A percentile compares a stretch with the other conserved stretches of the same genome.
Evolutionary conservation across 345 rosid genomes (phyloP).

Genomic region (Hevea brasiliensis): DNA sequence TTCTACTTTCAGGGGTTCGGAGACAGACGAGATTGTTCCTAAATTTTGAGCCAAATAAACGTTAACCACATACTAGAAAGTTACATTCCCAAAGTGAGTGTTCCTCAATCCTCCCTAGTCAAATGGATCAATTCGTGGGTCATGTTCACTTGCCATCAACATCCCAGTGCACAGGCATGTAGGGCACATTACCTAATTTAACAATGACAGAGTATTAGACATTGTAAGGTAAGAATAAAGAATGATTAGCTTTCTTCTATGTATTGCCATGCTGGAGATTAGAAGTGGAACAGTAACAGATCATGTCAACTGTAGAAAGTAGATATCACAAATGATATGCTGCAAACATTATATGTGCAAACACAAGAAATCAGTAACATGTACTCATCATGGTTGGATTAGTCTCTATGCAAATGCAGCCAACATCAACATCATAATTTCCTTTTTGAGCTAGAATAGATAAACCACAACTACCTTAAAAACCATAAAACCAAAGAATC

Average conservation of each 20-base stretch:
- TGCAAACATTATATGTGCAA: not conserved
- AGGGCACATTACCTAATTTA: constrained; percentile 78
- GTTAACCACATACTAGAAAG: not conserved
- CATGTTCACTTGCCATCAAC: constrained; percentile 81
- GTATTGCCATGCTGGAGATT: not conserved
- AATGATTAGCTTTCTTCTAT: not conserved
- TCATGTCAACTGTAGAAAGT: too few relatives aligned
- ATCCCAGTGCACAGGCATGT: constrained; percentile 89
- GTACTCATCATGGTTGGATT: not conserved
- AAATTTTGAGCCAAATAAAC: not conserved
- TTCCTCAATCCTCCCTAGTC: constrained; percentile 35
- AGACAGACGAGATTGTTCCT: not conserved
- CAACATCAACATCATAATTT: too few relatives aligned
- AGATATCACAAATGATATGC: not conserved
- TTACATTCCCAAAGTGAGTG: not conserved
- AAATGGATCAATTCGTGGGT: constrained; percentile 76
- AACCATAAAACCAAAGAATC: too few relatives aligned
- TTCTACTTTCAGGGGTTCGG: not conserved
- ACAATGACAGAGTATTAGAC: constrained; percentile 18
- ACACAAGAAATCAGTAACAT: not conserved
- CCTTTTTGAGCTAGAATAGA: not conserved
- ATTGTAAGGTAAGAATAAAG: not conserved
- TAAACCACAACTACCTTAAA: too few relatives aligned
- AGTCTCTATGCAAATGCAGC: too few relatives aligned
- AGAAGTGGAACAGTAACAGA: not conserved